phyloP scores from a whole-genome alignment of 2,329 filamentous ascomycete species.

The Beauveria caledonica region DNA sequence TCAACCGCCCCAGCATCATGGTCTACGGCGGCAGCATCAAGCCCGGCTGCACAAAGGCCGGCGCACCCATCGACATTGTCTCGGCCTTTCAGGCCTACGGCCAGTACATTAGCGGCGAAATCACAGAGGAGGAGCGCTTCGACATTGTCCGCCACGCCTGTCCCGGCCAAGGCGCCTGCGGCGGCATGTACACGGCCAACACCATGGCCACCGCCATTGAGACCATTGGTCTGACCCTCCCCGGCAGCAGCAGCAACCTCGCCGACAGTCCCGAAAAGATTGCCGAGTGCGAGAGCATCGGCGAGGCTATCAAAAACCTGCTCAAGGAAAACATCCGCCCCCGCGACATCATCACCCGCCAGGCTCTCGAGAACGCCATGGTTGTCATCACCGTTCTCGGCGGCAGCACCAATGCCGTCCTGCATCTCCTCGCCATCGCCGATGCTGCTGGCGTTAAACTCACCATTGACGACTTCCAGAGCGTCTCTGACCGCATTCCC shows the following conservation, averaged over 20 bases:
- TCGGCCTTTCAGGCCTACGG: constrained; percentile 98
- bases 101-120: constrained; percentile 85
- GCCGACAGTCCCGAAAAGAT: constrained; percentile 66
- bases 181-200: constrained; percentile 79
- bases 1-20: constrained; percentile 94
- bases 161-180: constrained; percentile 56
- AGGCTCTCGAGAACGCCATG: constrained; percentile 83
- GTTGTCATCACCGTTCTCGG: constrained; percentile 73
- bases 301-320: constrained; percentile 65
- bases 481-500: constrained; percentile 68
- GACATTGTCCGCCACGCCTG: constrained; percentile 93
- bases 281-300: constrained; percentile 63
- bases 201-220: constrained; percentile 80
- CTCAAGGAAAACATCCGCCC: constrained; percentile 71
- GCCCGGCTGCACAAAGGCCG: constrained; percentile 73
- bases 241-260: constrained; percentile 71
- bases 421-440: constrained; percentile 78
- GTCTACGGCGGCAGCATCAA: constrained; percentile 94
- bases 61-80: constrained; percentile 81
- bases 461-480: constrained; percentile 80
- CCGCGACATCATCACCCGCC: constrained; percentile 67
- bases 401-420: constrained; percentile 77
- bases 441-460: constrained; percentile 74
- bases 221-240: constrained; percentile 74
- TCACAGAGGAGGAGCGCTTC: constrained; percentile 82